Evolutionary conservation across 2,329 filamentous ascomycete species (phyloP), one percentile per base, ranked within the genome.

Genomic region (Paradendryphiella salina): DNA sequence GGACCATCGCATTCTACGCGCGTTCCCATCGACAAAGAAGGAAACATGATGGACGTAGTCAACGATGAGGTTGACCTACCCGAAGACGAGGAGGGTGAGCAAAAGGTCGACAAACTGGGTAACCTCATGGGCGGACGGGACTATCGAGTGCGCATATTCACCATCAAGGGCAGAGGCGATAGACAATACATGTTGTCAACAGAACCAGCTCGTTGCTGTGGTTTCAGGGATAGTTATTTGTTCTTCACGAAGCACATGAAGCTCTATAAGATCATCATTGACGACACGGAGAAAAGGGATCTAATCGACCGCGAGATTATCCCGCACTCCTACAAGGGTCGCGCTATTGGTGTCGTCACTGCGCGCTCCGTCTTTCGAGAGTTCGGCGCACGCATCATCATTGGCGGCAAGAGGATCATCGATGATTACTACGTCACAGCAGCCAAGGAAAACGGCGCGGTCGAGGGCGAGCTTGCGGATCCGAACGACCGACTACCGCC

Each of bases 181-280:
- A 81, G 92, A 48, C 84, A 96, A 9, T 99, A 99, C 83, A 99
- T 99, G 94, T 77, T 99, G 75, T 97, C 94, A 3, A 99, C 94
- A 4, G 94, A 99, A 70, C 95, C 94, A 4, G 94, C 94, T 18
- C 88, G 94, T 59, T 97, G 94, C 67, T 92, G 96, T 47, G 94
- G 94, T 13, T 99, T 99, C 80, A 84, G 94, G 61, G 94, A 99
- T 79, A 96, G 92, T 59, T 99, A 99, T 70, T 84, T 99, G 20
- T 96, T 99, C 81, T 99, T 99, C 80, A 95, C 94, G 58, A 99
- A 97, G 76, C 94, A 99, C 75, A 89, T 89, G 71, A 87, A 91
- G 66, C 86, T 99, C 11, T 94, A 91, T 82, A 99, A 99, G 78
- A 96, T 99, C 67, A 96, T 99, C 65, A 90, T 97, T 49, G 91